Evolutionary conservation across 495 filamentous ascomycete genomes (phyloP).

Genomic region (Cairneyella variabilis): DNA sequence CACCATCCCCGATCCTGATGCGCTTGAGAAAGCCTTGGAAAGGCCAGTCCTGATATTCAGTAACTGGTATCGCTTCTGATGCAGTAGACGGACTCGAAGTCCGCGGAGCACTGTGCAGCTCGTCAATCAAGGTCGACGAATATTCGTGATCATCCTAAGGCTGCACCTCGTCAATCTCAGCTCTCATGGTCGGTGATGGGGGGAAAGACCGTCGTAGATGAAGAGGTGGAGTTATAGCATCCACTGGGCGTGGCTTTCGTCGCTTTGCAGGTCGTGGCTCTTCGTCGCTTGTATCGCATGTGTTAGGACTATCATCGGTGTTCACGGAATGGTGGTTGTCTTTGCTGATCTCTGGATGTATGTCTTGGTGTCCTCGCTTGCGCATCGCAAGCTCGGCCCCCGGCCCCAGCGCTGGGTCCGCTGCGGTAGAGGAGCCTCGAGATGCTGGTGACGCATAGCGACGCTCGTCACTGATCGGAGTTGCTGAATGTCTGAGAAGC

Average conservation of each 20-base stretch:
- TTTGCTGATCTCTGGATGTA: constrained; percentile 4
- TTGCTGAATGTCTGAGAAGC: constrained; percentile 7
- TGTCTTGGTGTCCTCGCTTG: constrained; percentile 10
- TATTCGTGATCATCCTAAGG: constrained; percentile 6
- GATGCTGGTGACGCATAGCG: too few species aligned
- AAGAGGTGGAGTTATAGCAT: constrained; percentile 1
- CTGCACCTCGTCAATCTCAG: constrained; percentile 12
- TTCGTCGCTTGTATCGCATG: constrained; percentile 7
- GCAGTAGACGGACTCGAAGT: constrained; percentile 6
- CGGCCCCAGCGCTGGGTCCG: not conserved
- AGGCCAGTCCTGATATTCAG: constrained; percentile 22
- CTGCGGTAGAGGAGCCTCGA: too few species aligned
- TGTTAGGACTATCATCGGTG: constrained; percentile 2
- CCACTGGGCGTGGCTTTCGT: constrained; percentile 12
- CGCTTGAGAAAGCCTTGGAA: constrained; percentile 24
- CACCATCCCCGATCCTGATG: constrained; percentile 15
- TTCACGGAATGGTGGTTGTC: not conserved
- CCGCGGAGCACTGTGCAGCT: constrained; percentile 7
- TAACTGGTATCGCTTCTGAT: constrained; percentile 10
- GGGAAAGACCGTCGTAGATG: not conserved
- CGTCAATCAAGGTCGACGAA: constrained; percentile 2
- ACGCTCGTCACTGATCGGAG: constrained; percentile 5
- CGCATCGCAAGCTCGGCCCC: constrained; percentile 1
- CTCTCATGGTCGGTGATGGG: constrained; percentile 2
- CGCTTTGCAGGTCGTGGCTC: constrained; percentile 13